Percentiles rank a stretch among this genome's conserved stretches.
These are phyloP conservation scores for Aspergillus niger DNA, from an alignment of 2,329 filamentous ascomycete species.

Conservation along the genomic window DNA sequence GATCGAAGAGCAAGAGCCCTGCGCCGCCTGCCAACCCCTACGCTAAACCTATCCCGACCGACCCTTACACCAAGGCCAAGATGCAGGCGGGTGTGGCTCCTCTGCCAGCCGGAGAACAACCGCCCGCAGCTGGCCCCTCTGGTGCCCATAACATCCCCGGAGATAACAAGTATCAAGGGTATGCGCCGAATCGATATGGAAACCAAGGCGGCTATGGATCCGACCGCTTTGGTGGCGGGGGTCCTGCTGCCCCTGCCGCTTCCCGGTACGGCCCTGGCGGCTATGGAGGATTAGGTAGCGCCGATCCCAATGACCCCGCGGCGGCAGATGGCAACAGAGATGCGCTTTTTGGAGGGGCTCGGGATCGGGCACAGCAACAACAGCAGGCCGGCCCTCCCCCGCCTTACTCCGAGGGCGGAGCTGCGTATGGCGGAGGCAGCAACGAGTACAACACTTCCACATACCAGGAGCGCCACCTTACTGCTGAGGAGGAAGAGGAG, in stretches of 20 bases:
- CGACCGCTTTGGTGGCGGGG: constrained; percentile 55
- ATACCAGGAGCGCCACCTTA: constrained; percentile 74
- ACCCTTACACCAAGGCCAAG: constrained; percentile 58
- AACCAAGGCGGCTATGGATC: constrained; percentile 54
- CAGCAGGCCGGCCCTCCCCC: constrained; percentile 33
- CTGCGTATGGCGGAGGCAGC: constrained; percentile 37
- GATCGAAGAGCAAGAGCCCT: constrained; percentile 57
- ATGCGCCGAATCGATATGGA: constrained; percentile 57
- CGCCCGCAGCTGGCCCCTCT: constrained; percentile 25
- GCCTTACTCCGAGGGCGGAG: constrained; percentile 28
- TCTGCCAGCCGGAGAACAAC: constrained; percentile 36
- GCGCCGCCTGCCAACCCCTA: constrained; percentile 58
- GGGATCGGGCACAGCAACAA: constrained; percentile 52
- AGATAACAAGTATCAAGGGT: constrained; percentile 42
- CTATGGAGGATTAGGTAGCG: constrained; percentile 58
- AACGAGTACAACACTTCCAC: constrained; percentile 41
- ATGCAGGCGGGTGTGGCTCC: constrained; percentile 44
- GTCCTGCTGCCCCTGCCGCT: constrained; percentile 42
- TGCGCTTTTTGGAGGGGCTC: constrained; percentile 61
- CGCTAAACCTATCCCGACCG: constrained; percentile 54
- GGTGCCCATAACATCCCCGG: constrained; percentile 33
- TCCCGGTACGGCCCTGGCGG: constrained; percentile 54
- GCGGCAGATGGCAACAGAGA: constrained; percentile 57
- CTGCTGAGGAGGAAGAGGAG: constrained; percentile 76
- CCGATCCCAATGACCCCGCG: constrained; percentile 52